Base-by-base conservation (phyloP, 331 rosid genomes). In the Arachis monticola region DNA sequence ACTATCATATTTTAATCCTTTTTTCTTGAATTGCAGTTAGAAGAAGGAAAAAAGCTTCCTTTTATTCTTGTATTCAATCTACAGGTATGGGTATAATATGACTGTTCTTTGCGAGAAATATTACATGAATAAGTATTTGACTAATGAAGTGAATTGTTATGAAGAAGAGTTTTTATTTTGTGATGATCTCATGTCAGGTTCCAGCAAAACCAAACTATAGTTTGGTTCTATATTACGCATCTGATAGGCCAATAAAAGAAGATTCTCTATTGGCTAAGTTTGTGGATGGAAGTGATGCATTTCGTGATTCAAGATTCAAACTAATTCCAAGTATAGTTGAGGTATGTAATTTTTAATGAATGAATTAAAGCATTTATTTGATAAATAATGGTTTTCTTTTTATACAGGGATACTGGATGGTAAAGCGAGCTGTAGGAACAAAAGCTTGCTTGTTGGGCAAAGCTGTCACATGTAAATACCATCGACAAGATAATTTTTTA, bases 401-500 rank as follows among this genome's bases (percentile, higher is more conserved):
- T 27, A 42, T 62, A 73, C 76, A 90, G 98, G 98, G 98, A 73
- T 93, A 93, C 82, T 93, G 95, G 98, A 90, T 93, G 96, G 97
- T 93, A 82, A 93, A 93, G 86, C 88, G 98, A 73, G 98, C 98
- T 42, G 98, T 93, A 6, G 98, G 98, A 84, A 90, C 98, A 69
- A 93, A 93, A 86, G 98, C 97, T 77, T 93, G 98, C 87, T 70
- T 93, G 22, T 50, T 93, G 77, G 98, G 98, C 35, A 93, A 93
- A 89, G 97, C 98, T 52, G 90, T 93, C 58, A 86, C 92, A 32
- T 93, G 98, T 87, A 93, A 87, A 75, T 90, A 93, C 79, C 80
- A 87, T 47, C 84, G 87, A 73, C 95, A 78, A 72, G 97, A 90
- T 64, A 93, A 93, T 46, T 93, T 90, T 82, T 81, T 93, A 44